phyloP scores from a whole-genome alignment of 2,329 filamentous ascomycete species.

The Paraconiothyrium sp. region DNA sequence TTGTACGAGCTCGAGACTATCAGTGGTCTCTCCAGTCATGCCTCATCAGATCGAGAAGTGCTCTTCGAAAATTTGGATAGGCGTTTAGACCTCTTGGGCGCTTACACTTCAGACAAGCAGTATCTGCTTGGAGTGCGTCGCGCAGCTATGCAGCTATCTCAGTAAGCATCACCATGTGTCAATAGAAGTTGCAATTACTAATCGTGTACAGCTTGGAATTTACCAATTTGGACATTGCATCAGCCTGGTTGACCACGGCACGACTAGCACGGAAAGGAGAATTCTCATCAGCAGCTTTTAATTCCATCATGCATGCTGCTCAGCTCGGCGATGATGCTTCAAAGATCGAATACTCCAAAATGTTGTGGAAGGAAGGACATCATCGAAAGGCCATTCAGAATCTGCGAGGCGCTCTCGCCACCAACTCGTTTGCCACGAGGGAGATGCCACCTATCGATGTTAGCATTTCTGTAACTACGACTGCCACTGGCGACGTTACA shows the following conservation, averaged over 20 bases:
- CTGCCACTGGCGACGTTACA: conserved; percentile 46
- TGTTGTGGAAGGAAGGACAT: conserved; percentile 93
- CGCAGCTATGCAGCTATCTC: conserved; percentile 83
- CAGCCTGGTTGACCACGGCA: conserved; percentile 85
- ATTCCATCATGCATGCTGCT: conserved; percentile 89
- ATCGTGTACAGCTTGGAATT: conserved; percentile 61
- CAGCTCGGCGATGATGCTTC: conserved; percentile 85
- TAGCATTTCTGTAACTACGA: conserved; percentile 47
- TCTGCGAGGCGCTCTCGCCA: conserved; percentile 84
- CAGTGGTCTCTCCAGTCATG: conserved; percentile 55
- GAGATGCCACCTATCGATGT: conserved; percentile 49
- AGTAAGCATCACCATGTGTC: conserved; percentile 58
- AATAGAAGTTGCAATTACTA: conserved; percentile 17
- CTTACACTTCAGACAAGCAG: conserved; percentile 91
- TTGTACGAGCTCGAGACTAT: conserved; percentile 88
- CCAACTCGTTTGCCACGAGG: conserved; percentile 73
- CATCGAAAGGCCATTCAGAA: conserved; percentile 95
- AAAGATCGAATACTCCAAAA: conserved; percentile 90
- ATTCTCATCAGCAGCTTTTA: conserved; percentile 87
- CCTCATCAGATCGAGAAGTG: conserved; percentile 40
- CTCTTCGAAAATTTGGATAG: conserved; percentile 69
- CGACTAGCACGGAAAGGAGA: conserved; percentile 86
- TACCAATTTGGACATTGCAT: conserved; percentile 77
- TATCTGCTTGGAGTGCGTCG: conserved; percentile 87
- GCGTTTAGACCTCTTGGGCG: conserved; percentile 87